phyloP scores from a whole-genome alignment of 1,139 yeast genomes.

The Suhomyces yuchorum region DNA sequence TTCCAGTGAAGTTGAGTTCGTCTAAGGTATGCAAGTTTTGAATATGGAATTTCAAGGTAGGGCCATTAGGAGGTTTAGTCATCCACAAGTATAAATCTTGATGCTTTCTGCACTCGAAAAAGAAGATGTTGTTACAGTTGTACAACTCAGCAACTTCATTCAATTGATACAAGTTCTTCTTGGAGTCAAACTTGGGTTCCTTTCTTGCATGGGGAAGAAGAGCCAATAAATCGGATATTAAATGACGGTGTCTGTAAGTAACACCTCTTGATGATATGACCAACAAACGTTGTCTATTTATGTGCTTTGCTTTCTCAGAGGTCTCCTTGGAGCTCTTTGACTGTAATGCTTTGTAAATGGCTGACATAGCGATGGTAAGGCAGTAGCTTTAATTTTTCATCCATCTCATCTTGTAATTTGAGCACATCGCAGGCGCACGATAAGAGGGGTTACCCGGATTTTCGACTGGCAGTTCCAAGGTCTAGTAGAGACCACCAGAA shows the following conservation, averaged over 20 bases:
- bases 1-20: slow-evolving; percentile 94
- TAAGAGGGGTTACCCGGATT: slow-evolving; percentile 12
- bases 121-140: slow-evolving; percentile 93
- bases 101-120: slow-evolving; percentile 96
- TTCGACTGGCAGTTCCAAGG: background rate
- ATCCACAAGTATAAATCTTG: slow-evolving; percentile 94
- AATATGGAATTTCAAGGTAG: slow-evolving; percentile 89
- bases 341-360: slow-evolving; percentile 70
- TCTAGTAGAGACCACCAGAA: too few relatives aligned
- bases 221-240: slow-evolving; percentile 76
- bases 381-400: slow-evolving; percentile 12
- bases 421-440: slow-evolving; percentile 2
- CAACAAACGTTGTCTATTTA: slow-evolving; percentile 79
- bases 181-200: slow-evolving; percentile 94
- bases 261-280: slow-evolving; percentile 94
- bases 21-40: slow-evolving; percentile 96
- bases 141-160: slow-evolving; percentile 96
- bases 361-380: slow-evolving; percentile 46
- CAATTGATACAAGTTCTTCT: slow-evolving; percentile 82
- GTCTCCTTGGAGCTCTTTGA: slow-evolving; percentile 46
- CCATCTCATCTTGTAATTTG: slow-evolving; percentile 12
- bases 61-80: slow-evolving; percentile 97
- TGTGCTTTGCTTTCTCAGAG: slow-evolving; percentile 54
- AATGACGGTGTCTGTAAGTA: slow-evolving; percentile 91
- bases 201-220: slow-evolving; percentile 94